Base-by-base conservation (phyloP, 352 stramenopile species). In the Phytophthora gonapodyides region DNA sequence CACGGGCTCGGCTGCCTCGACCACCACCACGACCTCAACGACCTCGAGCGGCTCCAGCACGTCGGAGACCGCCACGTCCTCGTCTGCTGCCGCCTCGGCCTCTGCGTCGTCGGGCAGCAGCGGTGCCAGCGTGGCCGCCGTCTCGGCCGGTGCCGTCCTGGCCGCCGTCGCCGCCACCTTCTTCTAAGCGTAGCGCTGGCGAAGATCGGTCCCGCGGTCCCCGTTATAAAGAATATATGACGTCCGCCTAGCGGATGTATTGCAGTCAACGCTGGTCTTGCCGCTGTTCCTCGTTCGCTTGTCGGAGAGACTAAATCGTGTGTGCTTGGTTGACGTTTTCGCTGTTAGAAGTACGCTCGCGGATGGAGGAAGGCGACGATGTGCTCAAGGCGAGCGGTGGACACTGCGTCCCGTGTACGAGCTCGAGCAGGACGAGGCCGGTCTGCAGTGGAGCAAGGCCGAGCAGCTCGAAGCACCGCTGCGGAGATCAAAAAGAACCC, bases 101-200 rank as follows among this genome's bases (percentile, higher is more conserved):
- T 69, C 62, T 8, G 38, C 21, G 21, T 57, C 54, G 31, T 57
- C 54, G 31, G 61, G 36, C 38, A 67, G 53, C 55, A 73, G 53
- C 54, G 44, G 55, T 34, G 65, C 60, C 42, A 61, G 53, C 38
- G 64, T 64, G 43, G 49, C 44, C n/a, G 40, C 55, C 15, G 59
- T 66, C 12, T 76, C 58, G 45, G 59, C 58, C 30, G 56, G 57
- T 59, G 47, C 59, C 44, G 61, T 71, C 15, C 21, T 78, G 11
- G 57, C 41, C 11, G 66, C 62, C 17, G 50, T 69, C 16, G 58
- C 50, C 31, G 63, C 61, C 17, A 42, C 56, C 1, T 57, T 78
- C 42, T 70, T 78, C 55, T 78, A 78, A 66, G 46, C 54, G 33
- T 63, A 62, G 54, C n/a, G 52, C 10, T 24, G 49, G 13, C 12